Base-by-base conservation (phyloP, 2,329 filamentous ascomycete genomes). In the Colletotrichum orchidophilum region DNA sequence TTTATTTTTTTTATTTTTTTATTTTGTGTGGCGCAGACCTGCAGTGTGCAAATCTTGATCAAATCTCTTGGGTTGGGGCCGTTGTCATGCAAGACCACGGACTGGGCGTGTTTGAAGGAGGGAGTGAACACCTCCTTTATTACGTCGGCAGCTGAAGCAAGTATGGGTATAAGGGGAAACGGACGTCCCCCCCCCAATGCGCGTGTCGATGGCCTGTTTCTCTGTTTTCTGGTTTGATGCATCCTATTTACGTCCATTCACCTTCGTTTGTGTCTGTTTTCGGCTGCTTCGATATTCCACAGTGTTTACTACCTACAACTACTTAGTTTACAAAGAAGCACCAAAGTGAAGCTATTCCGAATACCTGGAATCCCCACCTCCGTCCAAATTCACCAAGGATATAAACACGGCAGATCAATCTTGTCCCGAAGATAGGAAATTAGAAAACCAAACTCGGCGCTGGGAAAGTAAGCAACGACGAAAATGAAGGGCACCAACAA, bases 121-220 rank as follows among this genome's bases (percentile, higher is more conserved):
- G 26, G 13, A 27, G 26, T 52, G 49, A 52, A 21, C n/a, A 46
- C 46, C 26, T 60, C 39, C 26, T 57, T n/a, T 31, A 46, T 46
- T 46, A 11, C 39, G 39, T 46, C 3, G 39, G 39, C 39, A 18
- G 35, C 35, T 18, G 35, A 27, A 33, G 35, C 5, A 42, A 15
- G 39, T 18, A n/a, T 42, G 57, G 18, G 58, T 61, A 61, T 52
- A 61, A 61, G 59, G n/a, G n/a, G 59, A 61, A 61, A 61, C 59
- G 4, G 42, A 61, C 13, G 42, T 61, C 5, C 42, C 59, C 58
- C 26, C 39, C 33, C 13, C 13, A 12, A 13, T 3, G 33, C 33
- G 33, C 33, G 33, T 12, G 33, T 35, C 9, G 11, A 13, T 13
- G 33, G 13, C 3, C 2, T 9, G 33, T 35, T n/a, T n/a, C n/a